Evolutionary conservation across 2,329 filamentous ascomycete genomes (phyloP), one percentile per base, ranked within the genome.

Genomic region (Alternaria arborescens): DNA sequence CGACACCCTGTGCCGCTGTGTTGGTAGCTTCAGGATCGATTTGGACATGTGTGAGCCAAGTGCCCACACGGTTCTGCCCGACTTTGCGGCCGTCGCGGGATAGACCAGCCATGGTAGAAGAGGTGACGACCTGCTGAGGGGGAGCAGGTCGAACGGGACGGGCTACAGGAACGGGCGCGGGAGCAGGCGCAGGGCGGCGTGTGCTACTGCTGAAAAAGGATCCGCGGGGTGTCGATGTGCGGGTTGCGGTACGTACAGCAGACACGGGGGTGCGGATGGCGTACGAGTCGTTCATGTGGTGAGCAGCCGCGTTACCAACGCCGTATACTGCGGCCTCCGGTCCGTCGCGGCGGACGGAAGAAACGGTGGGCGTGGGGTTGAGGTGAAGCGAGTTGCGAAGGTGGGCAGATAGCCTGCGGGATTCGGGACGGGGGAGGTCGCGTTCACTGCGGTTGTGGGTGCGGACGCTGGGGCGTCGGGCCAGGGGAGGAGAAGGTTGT

Each of bases 201-300:
- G 66, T 62, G 28, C 62, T 62, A 24, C 62, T 66, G 56, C 71
- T 73, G 52, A 74, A 74, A 40, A 74, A 70, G 0, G 69, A 66
- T 22, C 67, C 60, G 26, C 68, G 64, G 14, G 71, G 68, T 18
- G 58, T 56, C 24, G 73, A 66, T 28, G 63, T 59, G 24, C 71
- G 72, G 16, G 65, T 54, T n/a, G 71, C 70, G 20, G 71, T 69
- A 47, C 75, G 71, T 11, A 71, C 67, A 47, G 71, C 69, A 8
- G 72, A 62, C 18, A 66, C 68, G 18, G 75, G 71, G 36, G 74
- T 73, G 20, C 74, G 75, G 50, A 77, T 66, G 8, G 74, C 64
- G 58, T 78, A 79, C 5, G 74, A 75, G 11, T 89, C 86, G 59
- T 88, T 88, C 82, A 88, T 84, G 69, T 88, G 86, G 68, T 89